phyloP scores from a whole-genome alignment of 352 stramenopile genomes.

The Phytophthora cajani region DNA sequence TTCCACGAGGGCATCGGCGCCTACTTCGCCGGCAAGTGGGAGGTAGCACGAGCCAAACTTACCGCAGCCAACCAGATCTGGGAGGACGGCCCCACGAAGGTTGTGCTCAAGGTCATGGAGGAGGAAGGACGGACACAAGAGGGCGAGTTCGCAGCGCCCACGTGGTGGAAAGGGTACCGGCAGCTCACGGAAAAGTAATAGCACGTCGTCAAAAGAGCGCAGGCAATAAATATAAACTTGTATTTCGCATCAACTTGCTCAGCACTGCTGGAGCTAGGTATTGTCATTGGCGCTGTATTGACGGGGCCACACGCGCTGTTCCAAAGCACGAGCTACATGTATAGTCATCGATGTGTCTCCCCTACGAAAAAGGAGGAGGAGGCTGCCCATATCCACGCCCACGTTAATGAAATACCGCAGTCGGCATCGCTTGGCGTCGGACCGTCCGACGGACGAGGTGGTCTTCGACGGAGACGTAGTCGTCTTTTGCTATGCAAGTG shows the following conservation, averaged over 20 bases:
- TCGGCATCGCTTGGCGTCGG: no score
- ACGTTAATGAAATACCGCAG: no score
- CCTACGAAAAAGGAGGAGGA: no score
- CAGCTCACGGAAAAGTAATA: constrained; percentile 94
- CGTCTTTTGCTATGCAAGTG: no score
- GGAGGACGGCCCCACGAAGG: constrained; percentile 89
- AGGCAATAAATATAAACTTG: constrained; percentile 18
- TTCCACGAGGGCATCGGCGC: constrained; percentile 93
- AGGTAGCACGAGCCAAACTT: constrained; percentile 81
- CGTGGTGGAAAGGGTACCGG: constrained; percentile 92
- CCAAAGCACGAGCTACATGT: no score
- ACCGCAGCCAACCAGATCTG: constrained; percentile 91
- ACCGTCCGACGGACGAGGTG: no score
- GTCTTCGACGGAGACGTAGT: no score
- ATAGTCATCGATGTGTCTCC: no score
- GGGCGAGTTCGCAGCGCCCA: constrained; percentile 76
- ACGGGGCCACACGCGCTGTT: no score
- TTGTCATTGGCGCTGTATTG: no score
- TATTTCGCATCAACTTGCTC: constrained; percentile 19
- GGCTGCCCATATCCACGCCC: no score
- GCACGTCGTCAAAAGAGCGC: constrained; percentile 2
- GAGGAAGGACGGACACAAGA: constrained; percentile 77
- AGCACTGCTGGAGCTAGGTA: no score
- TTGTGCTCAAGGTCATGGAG: constrained; percentile 93
- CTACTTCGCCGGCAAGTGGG: constrained; percentile 95